Base-by-base conservation (phyloP, 805 yeast species). In the Cyberlindnera nakhonratchasimensis region DNA sequence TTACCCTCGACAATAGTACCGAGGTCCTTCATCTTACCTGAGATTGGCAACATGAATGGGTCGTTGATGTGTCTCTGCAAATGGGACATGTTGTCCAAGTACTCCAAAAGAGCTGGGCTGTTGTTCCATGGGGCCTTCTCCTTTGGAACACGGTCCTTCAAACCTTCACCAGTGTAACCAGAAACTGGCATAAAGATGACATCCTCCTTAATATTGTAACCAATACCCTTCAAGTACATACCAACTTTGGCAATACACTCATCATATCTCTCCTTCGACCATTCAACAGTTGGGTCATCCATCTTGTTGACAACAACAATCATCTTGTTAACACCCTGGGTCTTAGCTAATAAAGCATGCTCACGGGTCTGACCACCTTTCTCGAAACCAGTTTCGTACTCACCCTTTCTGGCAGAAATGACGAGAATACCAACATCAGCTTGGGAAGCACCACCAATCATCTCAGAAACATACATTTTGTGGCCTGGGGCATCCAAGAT, bases 401-500 rank as follows among this genome's bases (percentile, higher is more conserved):
- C 99, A 71, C 99, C 99, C 69, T 90, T 89, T 76, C 99, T 86
- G 35, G 98, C 98, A 50, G 96, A 86, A 56, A 93, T 93, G 37
- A 93, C 99, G 59, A 93, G 77, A 53, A 93, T 80, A 70, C 99
- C 99, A 45, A 91, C 93, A 71, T 93, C 99, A 26, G 99, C 99
- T 72, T 93, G 99, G 34, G 98, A 90, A 16, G 99, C 99, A 67
- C 99, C 99, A 59, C 98, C 98, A 74, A 93, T 93, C 99, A 93
- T 93, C 67, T 89, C 95, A 42, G 97, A 88, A 50, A 93, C 97
- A 64, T 93, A 93, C 88, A 93, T 85, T 72, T 93, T 93, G 75
- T 93, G 99, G 39, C 99, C 99, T 52, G 99, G 99, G 8, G 99
- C 99, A 67, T 93, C 99, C 65, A 93, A 79, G 55, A 93, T 89